A percentile compares a stretch with the other conserved stretches of the same genome.
Conservation (phyloP, 2,329 filamentous ascomycete species). For the Colletotrichum cereale region DNA sequence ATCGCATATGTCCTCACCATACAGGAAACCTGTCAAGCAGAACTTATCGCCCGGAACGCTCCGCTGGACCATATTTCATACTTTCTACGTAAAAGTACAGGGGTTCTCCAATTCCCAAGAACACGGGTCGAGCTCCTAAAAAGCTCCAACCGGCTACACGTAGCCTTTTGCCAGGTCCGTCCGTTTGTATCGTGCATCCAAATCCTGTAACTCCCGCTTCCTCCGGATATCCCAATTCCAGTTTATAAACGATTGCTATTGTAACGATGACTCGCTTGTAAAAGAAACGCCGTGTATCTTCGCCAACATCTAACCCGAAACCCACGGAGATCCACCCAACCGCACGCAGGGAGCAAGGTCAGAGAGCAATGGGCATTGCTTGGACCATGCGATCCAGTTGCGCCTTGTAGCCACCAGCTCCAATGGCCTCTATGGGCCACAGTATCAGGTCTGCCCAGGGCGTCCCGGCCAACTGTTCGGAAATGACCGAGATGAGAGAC, state of each 20-base stretch:
- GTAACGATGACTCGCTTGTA: neutral
- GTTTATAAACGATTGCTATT: neutral
- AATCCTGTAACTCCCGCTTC: slow-evolving; percentile 3
- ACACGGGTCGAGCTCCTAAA: neutral
- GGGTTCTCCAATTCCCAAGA: neutral
- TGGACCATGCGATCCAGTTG: slow-evolving; percentile 24
- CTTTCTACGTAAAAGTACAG: neutral
- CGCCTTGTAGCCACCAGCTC: slow-evolving; percentile 14
- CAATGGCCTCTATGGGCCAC: slow-evolving; percentile 32
- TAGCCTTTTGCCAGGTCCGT: neutral
- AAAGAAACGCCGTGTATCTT: slow-evolving; percentile 1
- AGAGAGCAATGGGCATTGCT: slow-evolving; percentile 24
- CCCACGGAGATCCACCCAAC: too few species aligned
- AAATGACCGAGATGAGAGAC: slow-evolving; percentile 18
- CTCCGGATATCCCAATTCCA: neutral
- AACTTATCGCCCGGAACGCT: neutral
- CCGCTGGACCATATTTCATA: slow-evolving; percentile 6
- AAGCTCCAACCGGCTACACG: neutral
- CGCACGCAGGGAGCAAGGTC: neutral
- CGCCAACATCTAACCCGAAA: neutral
- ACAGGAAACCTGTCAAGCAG: neutral
- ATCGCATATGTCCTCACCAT: neutral
- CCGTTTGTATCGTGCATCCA: slow-evolving; percentile 6
- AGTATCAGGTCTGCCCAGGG: slow-evolving; percentile 23
- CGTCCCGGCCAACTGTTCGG: slow-evolving; percentile 28